Evolutionary conservation across 345 rosid species (phyloP), one percentile per base, ranked within the genome.

Genomic region (Erysimum cheiranthoides): DNA sequence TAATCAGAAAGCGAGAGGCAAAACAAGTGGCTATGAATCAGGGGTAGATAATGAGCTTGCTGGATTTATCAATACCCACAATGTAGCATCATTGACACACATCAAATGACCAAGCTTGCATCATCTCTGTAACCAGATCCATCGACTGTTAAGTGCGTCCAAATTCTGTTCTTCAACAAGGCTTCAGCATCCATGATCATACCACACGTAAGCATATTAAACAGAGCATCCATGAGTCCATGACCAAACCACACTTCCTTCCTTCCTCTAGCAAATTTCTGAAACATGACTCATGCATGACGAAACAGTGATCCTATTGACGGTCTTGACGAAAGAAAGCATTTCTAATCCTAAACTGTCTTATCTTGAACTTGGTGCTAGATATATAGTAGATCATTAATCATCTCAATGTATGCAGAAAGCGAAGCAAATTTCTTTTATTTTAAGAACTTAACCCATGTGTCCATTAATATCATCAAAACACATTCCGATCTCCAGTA

Each of bases 71-170:
- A 4, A 87, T 89, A 90, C 0, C 90, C 82, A 77, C 83, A 84
- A 84, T 74, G 82, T 76, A 43, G 38, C 68, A 28, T 67, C 71
- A 21, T 8, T 66, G 13, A 2, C 36, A 36, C 49, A 11, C 43
- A 67, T 67, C 32, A 81, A 70, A 40, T 78, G 85, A 25, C 95
- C 98, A 62, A 83, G 13, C 78, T 57, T 82, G 72, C 68, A 89
- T 85, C 91, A 87, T 92, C 71, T 87, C 88, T 67, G 86, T 89
- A 73, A 87, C 80, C 61, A 83, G 50, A 56, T 16, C 66, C 92
- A 85, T 84, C 70, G 30, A 13, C 35, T 28, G 40, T n/a, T 27
- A 38, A 39, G 51, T 62, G 0, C 88, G 87, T 75, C 82, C 86
- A 65, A 76, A 86, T 65, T 80, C 49, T 86, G 16, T 50, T 78